A percentile compares a stretch with the other conserved stretches of the same genome.
These are phyloP conservation scores for Sarcodon sp. DNA, from an alignment of 768 basidiomycete species.

Conservation along the genomic window DNA sequence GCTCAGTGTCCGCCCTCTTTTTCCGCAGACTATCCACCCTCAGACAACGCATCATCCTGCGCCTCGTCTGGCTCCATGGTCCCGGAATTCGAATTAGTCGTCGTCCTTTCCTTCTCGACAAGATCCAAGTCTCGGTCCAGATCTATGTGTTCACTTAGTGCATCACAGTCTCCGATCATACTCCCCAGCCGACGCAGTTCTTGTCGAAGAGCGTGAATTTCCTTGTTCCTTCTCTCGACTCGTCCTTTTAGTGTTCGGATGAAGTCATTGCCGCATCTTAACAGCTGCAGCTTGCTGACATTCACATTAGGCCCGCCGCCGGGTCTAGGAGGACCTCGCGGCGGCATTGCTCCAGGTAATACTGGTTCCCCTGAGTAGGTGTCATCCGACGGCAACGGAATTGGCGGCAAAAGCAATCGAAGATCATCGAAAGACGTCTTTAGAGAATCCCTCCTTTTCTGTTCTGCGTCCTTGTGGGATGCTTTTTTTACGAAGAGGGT, in stretches of 20 bases:
- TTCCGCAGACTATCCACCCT: no score
- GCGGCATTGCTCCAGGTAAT: conserved; percentile 81
- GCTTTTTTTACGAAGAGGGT: conserved; percentile 48
- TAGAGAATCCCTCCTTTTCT: conserved; percentile 91
- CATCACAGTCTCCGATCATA: conserved; percentile 22
- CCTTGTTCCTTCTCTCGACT: conserved; percentile 69
- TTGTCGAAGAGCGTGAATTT: conserved; percentile 51
- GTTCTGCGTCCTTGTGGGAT: conserved; percentile 93
- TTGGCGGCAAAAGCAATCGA: conserved; percentile 73
- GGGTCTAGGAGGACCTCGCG: conserved; percentile 77
- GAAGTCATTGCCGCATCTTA: conserved; percentile 86
- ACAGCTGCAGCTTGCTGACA: conserved; percentile 85
- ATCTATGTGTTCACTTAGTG: conserved; percentile 21
- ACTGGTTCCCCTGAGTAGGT: conserved; percentile 60
- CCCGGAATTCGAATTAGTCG: neutral
- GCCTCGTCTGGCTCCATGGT: conserved; percentile 5
- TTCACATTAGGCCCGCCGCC: conserved; percentile 87
- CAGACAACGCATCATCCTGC: conserved; percentile 5
- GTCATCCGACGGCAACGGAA: conserved; percentile 70
- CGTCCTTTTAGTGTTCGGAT: conserved; percentile 66
- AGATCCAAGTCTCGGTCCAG: conserved; percentile 49
- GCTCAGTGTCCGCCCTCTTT: conserved; percentile 3
- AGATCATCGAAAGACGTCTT: conserved; percentile 90
- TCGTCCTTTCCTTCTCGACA: conserved; percentile 22
- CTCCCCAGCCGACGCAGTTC: conserved; percentile 48